A percentile compares a stretch with the other conserved stretches of the same genome.
phyloP scores from a whole-genome alignment of 768 basidiomycete species.

The Pisolithus sp. region DNA sequence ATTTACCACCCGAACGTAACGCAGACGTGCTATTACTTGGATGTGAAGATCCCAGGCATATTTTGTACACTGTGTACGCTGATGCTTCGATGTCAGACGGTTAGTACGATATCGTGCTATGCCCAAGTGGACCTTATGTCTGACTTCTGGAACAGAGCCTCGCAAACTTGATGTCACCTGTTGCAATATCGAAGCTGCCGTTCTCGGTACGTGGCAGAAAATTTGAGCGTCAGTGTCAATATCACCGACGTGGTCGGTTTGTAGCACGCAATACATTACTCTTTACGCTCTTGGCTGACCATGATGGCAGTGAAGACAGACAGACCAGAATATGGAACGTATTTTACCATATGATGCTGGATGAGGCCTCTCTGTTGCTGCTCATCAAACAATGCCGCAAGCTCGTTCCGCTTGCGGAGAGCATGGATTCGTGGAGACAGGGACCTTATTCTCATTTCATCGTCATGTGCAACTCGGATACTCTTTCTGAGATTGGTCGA shows the following conservation, averaged over 20 bases:
- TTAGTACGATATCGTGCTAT: not conserved
- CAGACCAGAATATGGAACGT: constrained; percentile 24
- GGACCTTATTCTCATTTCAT: constrained; percentile 24
- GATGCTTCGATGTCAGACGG: not conserved
- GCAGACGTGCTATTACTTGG: constrained; percentile 44
- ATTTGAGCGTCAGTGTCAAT: not conserved
- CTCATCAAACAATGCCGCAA: constrained; percentile 25
- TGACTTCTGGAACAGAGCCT: constrained; percentile 7
- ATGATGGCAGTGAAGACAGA: constrained; percentile 9
- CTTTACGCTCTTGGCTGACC: constrained; percentile 23
- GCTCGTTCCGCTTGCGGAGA: constrained; percentile 11
- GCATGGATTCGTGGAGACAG: constrained; percentile 18
- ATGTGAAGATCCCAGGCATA: constrained; percentile 45
- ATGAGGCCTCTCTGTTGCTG: constrained; percentile 16
- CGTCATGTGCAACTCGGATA: constrained; percentile 16
- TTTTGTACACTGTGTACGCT: constrained; percentile 37
- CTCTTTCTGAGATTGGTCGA: constrained; percentile 18
- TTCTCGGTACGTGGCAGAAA: constrained; percentile 18
- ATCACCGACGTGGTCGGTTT: not conserved
- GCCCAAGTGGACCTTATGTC: not conserved
- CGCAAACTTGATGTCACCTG: constrained; percentile 25
- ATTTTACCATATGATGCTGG: constrained; percentile 24
- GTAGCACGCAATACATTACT: constrained; percentile 25
- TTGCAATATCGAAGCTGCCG: constrained; percentile 25
- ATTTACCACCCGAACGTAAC: constrained; percentile 35